These are phyloP conservation scores for Euptelea pleiosperma DNA, from an alignment of 164 flowering plant species.

Conservation along the genomic window DNA sequence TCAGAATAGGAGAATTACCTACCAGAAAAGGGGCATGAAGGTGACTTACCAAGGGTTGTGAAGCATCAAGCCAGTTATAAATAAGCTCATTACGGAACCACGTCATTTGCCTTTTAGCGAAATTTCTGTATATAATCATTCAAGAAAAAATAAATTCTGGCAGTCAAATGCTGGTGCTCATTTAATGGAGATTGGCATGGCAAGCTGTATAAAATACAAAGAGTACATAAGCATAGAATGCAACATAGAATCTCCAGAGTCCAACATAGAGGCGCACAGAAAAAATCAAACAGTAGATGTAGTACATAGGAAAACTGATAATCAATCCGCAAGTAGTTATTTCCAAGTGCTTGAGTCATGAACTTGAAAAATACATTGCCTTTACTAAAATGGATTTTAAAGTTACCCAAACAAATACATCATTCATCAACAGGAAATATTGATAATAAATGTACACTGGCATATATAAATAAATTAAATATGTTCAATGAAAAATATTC, in stretches of 20 bases:
- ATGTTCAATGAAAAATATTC: too few species aligned
- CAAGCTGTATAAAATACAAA: not conserved
- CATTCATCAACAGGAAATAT: too few species aligned
- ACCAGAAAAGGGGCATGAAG: conserved; percentile 1
- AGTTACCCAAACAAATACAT: too few species aligned
- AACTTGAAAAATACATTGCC: too few species aligned
- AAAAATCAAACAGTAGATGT: too few species aligned
- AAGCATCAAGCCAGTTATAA: conserved; percentile 95
- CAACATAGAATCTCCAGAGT: not conserved
- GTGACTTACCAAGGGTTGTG: conserved; percentile 70
- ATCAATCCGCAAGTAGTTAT: too few species aligned
- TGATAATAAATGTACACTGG: too few species aligned
- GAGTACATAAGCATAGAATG: not conserved
- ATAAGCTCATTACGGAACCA: conserved; percentile 93
- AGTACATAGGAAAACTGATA: not conserved
- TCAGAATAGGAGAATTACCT: too few species aligned
- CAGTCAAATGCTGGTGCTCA: not conserved
- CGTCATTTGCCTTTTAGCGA: conserved; percentile 95
- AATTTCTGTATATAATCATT: conserved; percentile 51
- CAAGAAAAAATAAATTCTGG: not conserved
- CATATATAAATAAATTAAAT: too few species aligned
- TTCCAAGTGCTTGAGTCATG: too few species aligned
- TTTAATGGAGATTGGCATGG: not conserved
- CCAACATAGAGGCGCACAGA: not conserved
- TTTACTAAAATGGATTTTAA: too few species aligned